Evolutionary conservation across 805 yeast species (phyloP).

Genomic region (Wickerhamomyces ciferrii): DNA sequence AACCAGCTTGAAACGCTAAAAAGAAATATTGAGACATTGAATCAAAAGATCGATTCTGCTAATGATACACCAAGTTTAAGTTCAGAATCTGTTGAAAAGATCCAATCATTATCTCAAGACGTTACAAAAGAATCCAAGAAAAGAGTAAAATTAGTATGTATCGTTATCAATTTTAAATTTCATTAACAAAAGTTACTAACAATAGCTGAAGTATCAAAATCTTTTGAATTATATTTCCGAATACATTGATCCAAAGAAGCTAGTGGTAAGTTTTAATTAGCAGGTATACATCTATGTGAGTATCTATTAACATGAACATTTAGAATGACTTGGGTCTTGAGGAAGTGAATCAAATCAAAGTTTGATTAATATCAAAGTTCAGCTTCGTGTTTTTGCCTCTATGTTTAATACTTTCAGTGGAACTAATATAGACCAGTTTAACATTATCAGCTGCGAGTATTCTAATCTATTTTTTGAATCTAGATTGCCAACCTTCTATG

Average conservation of each 20-base stretch:
- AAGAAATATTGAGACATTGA: neutral
- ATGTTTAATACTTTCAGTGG: too few relatives aligned
- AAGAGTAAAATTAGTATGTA: constrained; percentile 11
- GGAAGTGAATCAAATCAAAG: neutral
- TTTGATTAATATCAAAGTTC: too few relatives aligned
- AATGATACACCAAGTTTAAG: constrained; percentile 3
- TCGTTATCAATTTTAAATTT: neutral
- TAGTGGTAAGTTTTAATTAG: constrained; percentile 14
- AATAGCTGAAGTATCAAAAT: constrained; percentile 6
- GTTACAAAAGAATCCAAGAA: constrained; percentile 11
- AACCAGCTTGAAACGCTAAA: neutral
- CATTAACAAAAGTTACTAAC: neutral
- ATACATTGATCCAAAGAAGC: constrained; percentile 10
- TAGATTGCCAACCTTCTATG: neutral
- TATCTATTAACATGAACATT: neutral
- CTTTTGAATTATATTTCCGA: constrained; percentile 14
- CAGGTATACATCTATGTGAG: too few relatives aligned
- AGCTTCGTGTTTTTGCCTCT: too few relatives aligned
- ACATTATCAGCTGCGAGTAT: too few relatives aligned
- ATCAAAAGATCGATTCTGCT: neutral
- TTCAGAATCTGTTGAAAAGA: constrained; percentile 4
- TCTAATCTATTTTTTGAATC: too few relatives aligned
- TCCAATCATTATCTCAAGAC: constrained; percentile 1
- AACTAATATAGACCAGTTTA: too few relatives aligned
- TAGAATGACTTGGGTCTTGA: constrained; percentile 17